Evolutionary conservation across 176 grass and related monocot species (phyloP).

Genomic region (Bolboschoenus planiculmis): DNA sequence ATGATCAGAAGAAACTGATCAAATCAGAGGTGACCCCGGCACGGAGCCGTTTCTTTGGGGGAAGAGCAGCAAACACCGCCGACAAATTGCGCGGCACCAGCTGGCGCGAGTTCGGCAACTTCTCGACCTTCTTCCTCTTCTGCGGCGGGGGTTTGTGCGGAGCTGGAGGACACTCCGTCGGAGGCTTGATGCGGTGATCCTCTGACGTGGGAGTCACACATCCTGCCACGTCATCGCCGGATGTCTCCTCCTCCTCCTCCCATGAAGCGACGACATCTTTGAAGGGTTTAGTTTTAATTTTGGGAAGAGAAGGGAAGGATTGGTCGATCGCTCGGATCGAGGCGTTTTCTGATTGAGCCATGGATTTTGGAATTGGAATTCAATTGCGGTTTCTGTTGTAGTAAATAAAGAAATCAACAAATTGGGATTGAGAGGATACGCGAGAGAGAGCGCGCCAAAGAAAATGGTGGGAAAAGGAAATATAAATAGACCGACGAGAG

Average conservation of each 20-base stretch:
- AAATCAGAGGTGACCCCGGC: not conserved
- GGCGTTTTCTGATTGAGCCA: not conserved
- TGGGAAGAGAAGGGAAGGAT: not conserved
- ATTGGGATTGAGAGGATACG: not conserved
- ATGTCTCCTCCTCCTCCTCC: not conserved
- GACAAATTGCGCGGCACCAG: slow-evolving; percentile 21
- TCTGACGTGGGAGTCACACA: slow-evolving; percentile 32
- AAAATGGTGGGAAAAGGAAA: slow-evolving; percentile 18
- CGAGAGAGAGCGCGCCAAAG: not conserved
- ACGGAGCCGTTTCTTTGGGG: slow-evolving; percentile 24
- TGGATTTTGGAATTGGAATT: not conserved
- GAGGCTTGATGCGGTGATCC: slow-evolving; percentile 23
- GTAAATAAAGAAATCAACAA: not conserved
- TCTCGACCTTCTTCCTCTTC: slow-evolving; percentile 15
- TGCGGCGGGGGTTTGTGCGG: not conserved
- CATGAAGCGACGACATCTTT: not conserved
- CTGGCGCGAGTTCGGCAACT: not conserved
- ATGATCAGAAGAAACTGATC: not conserved
- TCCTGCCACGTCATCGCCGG: not conserved
- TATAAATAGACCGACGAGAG: slow-evolving; percentile 14
- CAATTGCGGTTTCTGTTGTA: slow-evolving; percentile 12
- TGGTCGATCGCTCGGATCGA: not conserved
- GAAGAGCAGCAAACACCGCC: slow-evolving; percentile 21
- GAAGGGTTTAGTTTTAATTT: slow-evolving; percentile 9
- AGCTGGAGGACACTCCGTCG: slow-evolving; percentile 17